Conservation (phyloP, 768 basidiomycete species). For the Boletus rubescentipes region DNA sequence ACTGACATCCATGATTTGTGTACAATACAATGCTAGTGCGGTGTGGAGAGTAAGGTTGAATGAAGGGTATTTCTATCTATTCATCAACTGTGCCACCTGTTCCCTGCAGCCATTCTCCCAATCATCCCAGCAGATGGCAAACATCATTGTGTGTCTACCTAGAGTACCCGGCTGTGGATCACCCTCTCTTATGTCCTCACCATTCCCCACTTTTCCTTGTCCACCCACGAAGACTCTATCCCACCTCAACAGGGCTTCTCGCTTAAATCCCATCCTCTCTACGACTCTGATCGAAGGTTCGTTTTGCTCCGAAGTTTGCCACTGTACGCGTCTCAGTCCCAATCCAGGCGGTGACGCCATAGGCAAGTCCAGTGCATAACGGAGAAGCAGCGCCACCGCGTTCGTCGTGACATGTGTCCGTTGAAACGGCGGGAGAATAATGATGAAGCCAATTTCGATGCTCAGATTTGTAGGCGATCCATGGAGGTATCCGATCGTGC, state of each 20-base stretch:
- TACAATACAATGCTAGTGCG: neutral
- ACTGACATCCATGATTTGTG: neutral
- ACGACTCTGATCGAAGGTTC: slow-evolving; percentile 48
- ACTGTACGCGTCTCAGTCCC: slow-evolving; percentile 60
- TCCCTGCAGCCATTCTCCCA: slow-evolving; percentile 19
- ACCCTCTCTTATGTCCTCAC: slow-evolving; percentile 29
- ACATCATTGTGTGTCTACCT: slow-evolving; percentile 38
- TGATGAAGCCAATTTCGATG: slow-evolving; percentile 55
- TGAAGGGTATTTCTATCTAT: neutral
- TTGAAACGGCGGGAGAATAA: slow-evolving; percentile 58
- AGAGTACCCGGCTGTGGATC: slow-evolving; percentile 20
- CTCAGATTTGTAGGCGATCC: slow-evolving; percentile 40
- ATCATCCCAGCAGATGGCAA: slow-evolving; percentile 45
- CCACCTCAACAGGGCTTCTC: slow-evolving; percentile 57
- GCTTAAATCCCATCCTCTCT: slow-evolving; percentile 56
- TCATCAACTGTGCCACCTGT: slow-evolving; percentile 7
- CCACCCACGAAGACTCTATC: slow-evolving; percentile 44
- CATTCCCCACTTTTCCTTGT: slow-evolving; percentile 40
- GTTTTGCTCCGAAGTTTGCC: slow-evolving; percentile 56
- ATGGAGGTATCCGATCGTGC: slow-evolving; percentile 51
- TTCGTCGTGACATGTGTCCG: slow-evolving; percentile 63
- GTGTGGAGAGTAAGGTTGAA: too few species aligned
- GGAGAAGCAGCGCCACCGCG: slow-evolving; percentile 49
- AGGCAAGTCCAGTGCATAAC: slow-evolving; percentile 44
- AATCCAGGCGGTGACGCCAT: slow-evolving; percentile 38